Evolutionary conservation across 306 rosid genomes (phyloP).

Genomic region (Argentina anserina): DNA sequence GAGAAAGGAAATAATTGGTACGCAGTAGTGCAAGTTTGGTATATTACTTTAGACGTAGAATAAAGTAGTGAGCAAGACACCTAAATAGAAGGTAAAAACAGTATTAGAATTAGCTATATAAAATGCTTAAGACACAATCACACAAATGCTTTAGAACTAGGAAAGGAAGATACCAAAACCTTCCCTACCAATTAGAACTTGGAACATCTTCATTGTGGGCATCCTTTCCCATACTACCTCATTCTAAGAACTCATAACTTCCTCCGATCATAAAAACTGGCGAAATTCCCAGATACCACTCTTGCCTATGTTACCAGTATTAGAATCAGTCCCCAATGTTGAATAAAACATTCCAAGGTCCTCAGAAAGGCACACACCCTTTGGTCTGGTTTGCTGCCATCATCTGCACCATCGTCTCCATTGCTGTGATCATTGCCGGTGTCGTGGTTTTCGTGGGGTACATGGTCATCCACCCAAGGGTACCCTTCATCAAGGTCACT

Average conservation of each 20-base stretch:
- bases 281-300: constrained; percentile 15
- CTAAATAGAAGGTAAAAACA: constrained; percentile 4
- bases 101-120: not conserved
- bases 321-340: constrained; percentile 9
- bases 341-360: constrained; percentile 13
- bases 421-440: constrained; percentile 51
- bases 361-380: constrained; percentile 35
- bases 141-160: constrained; percentile 43
- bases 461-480: constrained; percentile 63
- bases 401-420: constrained; percentile 57
- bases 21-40: constrained; percentile 51
- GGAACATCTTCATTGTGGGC: constrained; percentile 24
- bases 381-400: constrained; percentile 61
- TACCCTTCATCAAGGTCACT: constrained; percentile 52
- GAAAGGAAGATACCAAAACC: constrained; percentile 98
- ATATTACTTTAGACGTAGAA: constrained; percentile 33
- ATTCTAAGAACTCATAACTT: constrained; percentile 13
- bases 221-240: constrained; percentile 24
- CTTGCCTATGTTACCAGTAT: constrained; percentile 25
- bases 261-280: constrained; percentile 23
- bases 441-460: constrained; percentile 52
- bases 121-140: not conserved
- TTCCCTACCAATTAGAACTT: constrained; percentile 42
- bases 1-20: constrained; percentile 11
- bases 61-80: constrained; percentile 26